Evolutionary conservation across 1,139 yeast genomes (phyloP), one percentile per base, ranked within the genome.

Genomic region (Scheffersomyces segobiensis): DNA sequence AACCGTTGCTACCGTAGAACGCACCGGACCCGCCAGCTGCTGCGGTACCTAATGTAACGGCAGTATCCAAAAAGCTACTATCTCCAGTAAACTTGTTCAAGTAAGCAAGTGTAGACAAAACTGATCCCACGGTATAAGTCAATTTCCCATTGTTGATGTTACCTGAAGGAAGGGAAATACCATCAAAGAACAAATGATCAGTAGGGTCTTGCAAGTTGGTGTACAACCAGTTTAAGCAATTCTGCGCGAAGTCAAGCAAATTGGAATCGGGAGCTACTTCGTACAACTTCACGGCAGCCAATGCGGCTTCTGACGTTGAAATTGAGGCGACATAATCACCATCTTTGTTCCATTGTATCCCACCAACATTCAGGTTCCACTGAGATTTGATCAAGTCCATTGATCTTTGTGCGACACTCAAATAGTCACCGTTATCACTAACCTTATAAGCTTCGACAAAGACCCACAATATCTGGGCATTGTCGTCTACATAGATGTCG

Each of bases 101-200:
- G 56, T 70, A 70, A 0, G 77, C 70, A 57, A 74, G 68, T 2
- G 77, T 65, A 12, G 78, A 73, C 54, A 77, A 66, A n/a, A 75
- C 71, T 18, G 66, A 64, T 0, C 81, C 81, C 12, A 75, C 72
- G 2, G 81, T 75, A 62, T 77, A 77, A 3, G 80, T 67, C 53
- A 77, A 67, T 59, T 76, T 75, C 0, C 80, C 81, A 26, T 63
- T 63, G 62, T 77, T 74, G 18, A 71, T 55, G 18, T 64, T 55
- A 26, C 60, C 59, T 47, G 69, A 63, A 21, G 57, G 53, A 18
- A 62, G 62, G 52, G 69, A 63, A 50, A 67, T 59, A 2, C 80
- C 80, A 62, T 77, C 81, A 52, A 64, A 67, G 49, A 77, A 72
- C 26, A 75, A 73, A 7, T 67, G 64, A 60, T 73, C 75, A 14